These are phyloP conservation scores for Cytospora chrysosperma DNA, from an alignment of 2,329 filamentous ascomycete genomes.

Conservation along the genomic window DNA sequence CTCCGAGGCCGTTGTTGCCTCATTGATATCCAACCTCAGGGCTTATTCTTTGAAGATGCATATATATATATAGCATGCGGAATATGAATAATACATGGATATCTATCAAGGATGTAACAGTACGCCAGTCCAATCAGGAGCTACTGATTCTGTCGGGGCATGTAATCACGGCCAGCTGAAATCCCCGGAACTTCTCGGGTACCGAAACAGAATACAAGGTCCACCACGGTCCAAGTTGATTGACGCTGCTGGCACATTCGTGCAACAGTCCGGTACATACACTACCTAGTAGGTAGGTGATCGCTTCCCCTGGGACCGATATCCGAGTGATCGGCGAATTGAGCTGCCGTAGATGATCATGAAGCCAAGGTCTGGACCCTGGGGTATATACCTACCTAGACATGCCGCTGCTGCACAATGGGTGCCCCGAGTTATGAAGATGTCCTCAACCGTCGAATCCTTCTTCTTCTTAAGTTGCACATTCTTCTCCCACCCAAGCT, in stretches of 20 bases:
- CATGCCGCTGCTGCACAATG: neutral
- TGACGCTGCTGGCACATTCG: neutral
- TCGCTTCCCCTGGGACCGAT: conserved; percentile 4
- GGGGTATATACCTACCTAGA: neutral
- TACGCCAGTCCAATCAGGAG: neutral
- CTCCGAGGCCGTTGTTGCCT: too few species aligned
- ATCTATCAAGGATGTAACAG: neutral
- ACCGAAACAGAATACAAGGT: neutral
- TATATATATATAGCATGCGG: too few species aligned
- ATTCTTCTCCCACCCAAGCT: too few species aligned
- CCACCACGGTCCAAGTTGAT: neutral
- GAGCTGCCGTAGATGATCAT: neutral
- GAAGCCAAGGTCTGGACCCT: neutral
- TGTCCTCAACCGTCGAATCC: neutral
- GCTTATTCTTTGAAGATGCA: too few species aligned
- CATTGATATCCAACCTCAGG: too few species aligned
- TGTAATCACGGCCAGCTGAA: neutral
- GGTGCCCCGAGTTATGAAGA: neutral
- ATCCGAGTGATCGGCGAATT: conserved; percentile 12
- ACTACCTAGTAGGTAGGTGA: conserved; percentile 9
- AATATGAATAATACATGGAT: too few species aligned
- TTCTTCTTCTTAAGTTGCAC: neutral
- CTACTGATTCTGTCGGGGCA: neutral
- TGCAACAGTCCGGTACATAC: neutral
- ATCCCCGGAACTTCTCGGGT: neutral